phyloP scores from a whole-genome alignment of 1,284 basidiomycete species.

The Flammula alnicola region DNA sequence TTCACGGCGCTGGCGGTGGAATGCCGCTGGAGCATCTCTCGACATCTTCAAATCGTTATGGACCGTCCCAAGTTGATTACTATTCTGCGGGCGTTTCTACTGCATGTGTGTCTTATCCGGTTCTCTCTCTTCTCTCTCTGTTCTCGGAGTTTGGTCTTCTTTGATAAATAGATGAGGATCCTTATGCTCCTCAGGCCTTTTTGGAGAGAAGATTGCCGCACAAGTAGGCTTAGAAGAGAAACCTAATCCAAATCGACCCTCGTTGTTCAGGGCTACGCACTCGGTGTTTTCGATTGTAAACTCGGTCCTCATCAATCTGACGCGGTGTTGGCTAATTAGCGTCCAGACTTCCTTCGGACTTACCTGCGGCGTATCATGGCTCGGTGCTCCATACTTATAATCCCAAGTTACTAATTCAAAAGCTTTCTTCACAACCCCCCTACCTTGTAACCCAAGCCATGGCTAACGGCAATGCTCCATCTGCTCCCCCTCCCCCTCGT shows the following conservation, averaged over 20 bases:
- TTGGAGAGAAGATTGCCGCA: background rate
- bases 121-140: too few species aligned
- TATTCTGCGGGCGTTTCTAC: too few species aligned
- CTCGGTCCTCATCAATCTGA: conserved; percentile 9
- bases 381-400: conserved; percentile 6
- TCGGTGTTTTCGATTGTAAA: background rate
- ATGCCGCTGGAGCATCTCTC: too few species aligned
- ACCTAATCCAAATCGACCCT: background rate
- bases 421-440: background rate
- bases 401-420: background rate
- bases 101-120: too few species aligned
- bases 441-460: background rate
- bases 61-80: too few species aligned
- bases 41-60: too few species aligned
- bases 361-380: background rate
- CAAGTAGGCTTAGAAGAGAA: background rate
- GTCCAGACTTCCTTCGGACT: background rate
- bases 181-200: background rate
- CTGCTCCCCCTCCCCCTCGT: background rate
- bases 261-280: conserved; percentile 1
- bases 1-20: too few species aligned
- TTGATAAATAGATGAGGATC: too few species aligned
- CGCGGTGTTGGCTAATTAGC: background rate
- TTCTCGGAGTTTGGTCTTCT: too few species aligned
- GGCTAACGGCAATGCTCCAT: conserved; percentile 2